These are phyloP conservation scores for Platanus orientalis DNA, from an alignment of 164 flowering plant species.

Conservation along the genomic window DNA sequence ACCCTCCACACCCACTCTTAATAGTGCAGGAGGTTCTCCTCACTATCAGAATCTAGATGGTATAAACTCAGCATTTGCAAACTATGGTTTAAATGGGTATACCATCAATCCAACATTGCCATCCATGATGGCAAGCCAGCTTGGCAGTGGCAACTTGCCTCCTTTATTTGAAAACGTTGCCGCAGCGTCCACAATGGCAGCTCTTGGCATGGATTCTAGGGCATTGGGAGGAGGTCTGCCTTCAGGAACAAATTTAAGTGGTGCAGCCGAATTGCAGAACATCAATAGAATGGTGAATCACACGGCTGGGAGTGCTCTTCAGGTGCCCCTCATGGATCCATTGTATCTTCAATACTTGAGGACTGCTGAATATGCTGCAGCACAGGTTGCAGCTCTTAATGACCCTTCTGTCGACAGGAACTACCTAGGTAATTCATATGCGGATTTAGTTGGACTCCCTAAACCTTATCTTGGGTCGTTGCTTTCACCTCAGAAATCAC, in stretches of 20 bases:
- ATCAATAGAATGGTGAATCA: conserved; percentile 41
- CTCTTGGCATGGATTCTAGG: conserved; percentile 48
- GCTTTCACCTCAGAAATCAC: conserved; percentile 67
- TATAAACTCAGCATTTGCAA: conserved; percentile 36
- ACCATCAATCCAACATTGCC: conserved; percentile 52
- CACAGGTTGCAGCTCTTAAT: conserved; percentile 51
- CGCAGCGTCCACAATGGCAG: conserved; percentile 47
- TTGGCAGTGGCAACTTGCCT: conserved; percentile 49
- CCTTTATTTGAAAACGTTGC: conserved; percentile 60
- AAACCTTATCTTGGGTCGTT: conserved; percentile 65
- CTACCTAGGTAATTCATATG: conserved; percentile 49
- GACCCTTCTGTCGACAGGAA: conserved; percentile 57
- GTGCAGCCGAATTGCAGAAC: conserved; percentile 40
- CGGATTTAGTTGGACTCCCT: conserved; percentile 51
- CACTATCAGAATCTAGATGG: conserved; percentile 42
- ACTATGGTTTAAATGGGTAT: conserved; percentile 51
- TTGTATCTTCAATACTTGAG: conserved; percentile 63
- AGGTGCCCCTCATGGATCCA: conserved; percentile 51
- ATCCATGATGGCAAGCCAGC: conserved; percentile 45
- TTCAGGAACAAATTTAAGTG: conserved; percentile 44
- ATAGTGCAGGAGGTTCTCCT: conserved; percentile 44
- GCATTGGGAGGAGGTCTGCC: conserved; percentile 18
- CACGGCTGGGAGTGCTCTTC: conserved; percentile 34
- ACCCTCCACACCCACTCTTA: conserved; percentile 27
- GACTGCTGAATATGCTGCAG: conserved; percentile 52